Conservation (phyloP, 1,284 basidiomycete genomes). For the Cryptococcus sp. region DNA sequence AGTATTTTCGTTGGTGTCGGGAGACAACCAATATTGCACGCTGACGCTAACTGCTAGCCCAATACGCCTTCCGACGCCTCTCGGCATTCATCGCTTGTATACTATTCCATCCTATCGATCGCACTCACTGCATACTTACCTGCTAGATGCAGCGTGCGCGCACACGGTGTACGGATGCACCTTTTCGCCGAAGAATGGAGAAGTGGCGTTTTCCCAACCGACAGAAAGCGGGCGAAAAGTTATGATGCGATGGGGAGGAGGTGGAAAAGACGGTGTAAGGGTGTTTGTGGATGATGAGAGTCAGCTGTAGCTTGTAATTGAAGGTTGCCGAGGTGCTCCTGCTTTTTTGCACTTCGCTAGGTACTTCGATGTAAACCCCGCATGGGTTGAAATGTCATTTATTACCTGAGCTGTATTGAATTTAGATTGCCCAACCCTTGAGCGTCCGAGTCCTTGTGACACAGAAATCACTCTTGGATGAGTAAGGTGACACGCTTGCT, state of each 20-base stretch:
- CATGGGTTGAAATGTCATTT: no score
- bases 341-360: no score
- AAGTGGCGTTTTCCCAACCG: slow-evolving; percentile 56
- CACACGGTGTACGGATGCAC: slow-evolving; percentile 53
- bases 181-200: slow-evolving; percentile 37
- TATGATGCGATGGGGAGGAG: slow-evolving; percentile 51
- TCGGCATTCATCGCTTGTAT: slow-evolving; percentile 57
- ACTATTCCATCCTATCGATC: slow-evolving; percentile 50
- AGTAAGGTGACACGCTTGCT: no score
- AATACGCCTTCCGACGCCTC: slow-evolving; percentile 42
- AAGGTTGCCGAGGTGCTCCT: background rate
- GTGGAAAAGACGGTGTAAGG: slow-evolving; percentile 27
- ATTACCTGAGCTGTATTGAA: no score
- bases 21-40: background rate
- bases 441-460: no score
- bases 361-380: no score
- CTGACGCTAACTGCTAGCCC: slow-evolving; percentile 36
- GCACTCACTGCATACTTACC: slow-evolving; percentile 35
- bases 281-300: slow-evolving; percentile 53
- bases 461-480: no score
- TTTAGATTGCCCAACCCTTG: no score
- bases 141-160: slow-evolving; percentile 48
- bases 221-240: slow-evolving; percentile 52
- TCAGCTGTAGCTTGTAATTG: slow-evolving; percentile 26
- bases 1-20: slow-evolving; percentile 22